phyloP scores from a whole-genome alignment of 352 stramenopile genomes.

The Phytophthora sojae region DNA sequence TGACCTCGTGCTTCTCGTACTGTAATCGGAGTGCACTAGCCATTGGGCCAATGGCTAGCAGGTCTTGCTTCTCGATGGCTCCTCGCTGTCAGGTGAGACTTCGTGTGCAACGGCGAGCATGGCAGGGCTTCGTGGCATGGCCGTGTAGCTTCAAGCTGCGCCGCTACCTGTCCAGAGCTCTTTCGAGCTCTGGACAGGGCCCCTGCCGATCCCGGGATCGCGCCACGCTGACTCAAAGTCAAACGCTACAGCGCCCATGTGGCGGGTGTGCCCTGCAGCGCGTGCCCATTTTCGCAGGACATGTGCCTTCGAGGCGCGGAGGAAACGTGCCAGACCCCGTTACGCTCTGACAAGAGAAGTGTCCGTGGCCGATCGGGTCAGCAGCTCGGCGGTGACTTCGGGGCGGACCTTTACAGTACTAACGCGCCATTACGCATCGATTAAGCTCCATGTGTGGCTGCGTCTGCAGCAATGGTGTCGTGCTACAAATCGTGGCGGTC shows the following conservation, averaged over 20 bases:
- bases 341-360: neutral
- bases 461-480: neutral
- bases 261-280: neutral
- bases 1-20: neutral
- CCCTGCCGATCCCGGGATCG: conserved; percentile 5
- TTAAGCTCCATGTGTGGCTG: neutral
- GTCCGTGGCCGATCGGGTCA: neutral
- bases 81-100: neutral
- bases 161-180: neutral
- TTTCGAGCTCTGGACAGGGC: neutral
- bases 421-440: neutral
- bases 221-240: neutral
- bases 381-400: neutral
- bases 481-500: too few relatives aligned
- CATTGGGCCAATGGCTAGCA: too few relatives aligned
- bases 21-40: neutral
- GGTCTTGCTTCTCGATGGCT: neutral
- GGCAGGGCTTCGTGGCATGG: conserved; percentile 12
- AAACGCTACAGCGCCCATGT: conserved; percentile 14
- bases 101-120: conserved; percentile 16
- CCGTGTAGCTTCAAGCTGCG: neutral
- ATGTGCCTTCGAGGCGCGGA: conserved; percentile 11
- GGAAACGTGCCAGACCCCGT: neutral
- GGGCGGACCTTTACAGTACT: neutral
- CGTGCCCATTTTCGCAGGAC: conserved; percentile 17